phyloP scores from a whole-genome alignment of 768 basidiomycete species.

The Termitomyces sp. region DNA sequence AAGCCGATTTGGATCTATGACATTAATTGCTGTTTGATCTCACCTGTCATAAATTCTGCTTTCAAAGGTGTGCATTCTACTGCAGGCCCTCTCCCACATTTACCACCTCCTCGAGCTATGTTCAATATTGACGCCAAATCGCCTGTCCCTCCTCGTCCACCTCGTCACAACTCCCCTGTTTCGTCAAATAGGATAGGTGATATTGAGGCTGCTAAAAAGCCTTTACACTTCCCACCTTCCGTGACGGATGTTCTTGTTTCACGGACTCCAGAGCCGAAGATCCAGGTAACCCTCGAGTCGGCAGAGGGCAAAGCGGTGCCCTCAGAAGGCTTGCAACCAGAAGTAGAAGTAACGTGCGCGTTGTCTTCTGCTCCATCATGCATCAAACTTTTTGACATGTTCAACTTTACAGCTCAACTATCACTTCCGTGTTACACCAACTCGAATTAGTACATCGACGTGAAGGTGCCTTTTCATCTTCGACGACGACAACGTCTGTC shows the following conservation, averaged over 20 bases:
- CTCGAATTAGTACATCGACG: conserved; percentile 36
- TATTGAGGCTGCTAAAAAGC: conserved; percentile 53
- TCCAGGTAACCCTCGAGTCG: conserved; percentile 4
- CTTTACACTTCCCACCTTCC: conserved; percentile 53
- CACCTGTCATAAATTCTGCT: conserved; percentile 5
- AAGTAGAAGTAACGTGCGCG: conserved; percentile 11
- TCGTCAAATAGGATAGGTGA: conserved; percentile 40
- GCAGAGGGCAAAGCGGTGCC: background rate
- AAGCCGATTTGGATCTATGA: conserved; percentile 10
- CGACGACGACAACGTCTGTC: conserved; percentile 9
- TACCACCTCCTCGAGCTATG: conserved; percentile 54
- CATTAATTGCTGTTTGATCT: conserved; percentile 5
- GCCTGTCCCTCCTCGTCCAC: conserved; percentile 56
- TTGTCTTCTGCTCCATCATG: conserved; percentile 1
- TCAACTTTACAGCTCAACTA: conserved; percentile 7
- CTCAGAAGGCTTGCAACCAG: conserved; percentile 2
- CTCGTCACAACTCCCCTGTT: conserved; percentile 55
- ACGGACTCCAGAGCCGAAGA: conserved; percentile 9
- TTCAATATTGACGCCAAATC: conserved; percentile 40
- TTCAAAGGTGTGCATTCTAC: conserved; percentile 53
- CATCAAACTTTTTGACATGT: conserved; percentile 6
- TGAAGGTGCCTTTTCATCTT: conserved; percentile 63
- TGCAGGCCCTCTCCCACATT: conserved; percentile 60
- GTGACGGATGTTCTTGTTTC: conserved; percentile 43
- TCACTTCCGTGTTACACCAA: conserved; percentile 11